phyloP scores from a whole-genome alignment of 148 eudicot species.

The Pharnaceum exiguum region DNA sequence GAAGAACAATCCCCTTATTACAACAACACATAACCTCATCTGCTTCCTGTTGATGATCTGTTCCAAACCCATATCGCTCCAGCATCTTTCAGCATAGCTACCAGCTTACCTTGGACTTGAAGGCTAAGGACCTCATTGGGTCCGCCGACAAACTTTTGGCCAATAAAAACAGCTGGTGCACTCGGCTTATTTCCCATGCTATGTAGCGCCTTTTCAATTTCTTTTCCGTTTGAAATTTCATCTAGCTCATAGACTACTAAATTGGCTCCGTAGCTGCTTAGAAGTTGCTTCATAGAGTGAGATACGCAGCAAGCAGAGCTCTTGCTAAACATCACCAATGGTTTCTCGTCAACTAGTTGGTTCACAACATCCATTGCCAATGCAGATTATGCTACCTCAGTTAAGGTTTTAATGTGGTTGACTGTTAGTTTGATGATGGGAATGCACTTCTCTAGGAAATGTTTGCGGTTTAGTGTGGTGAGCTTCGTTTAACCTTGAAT shows the following conservation, averaged over 20 bases:
- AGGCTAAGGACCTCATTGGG: slow-evolving; percentile 71
- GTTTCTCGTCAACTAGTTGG: slow-evolving; percentile 40
- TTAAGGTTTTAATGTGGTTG: background rate
- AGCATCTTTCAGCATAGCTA: slow-evolving; percentile 53
- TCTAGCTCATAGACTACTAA: slow-evolving; percentile 60
- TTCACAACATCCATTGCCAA: slow-evolving; percentile 37
- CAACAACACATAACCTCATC: background rate
- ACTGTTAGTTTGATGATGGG: background rate
- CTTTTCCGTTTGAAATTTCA: slow-evolving; percentile 49
- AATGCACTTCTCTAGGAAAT: background rate
- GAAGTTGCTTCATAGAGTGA: slow-evolving; percentile 55
- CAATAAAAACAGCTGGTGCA: slow-evolving; percentile 69
- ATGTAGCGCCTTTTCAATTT: slow-evolving; percentile 48
- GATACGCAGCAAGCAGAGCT: slow-evolving; percentile 54
- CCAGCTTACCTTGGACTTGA: slow-evolving; percentile 61
- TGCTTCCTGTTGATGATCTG: slow-evolving; percentile 10
- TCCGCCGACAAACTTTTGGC: slow-evolving; percentile 60
- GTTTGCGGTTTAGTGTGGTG: too few relatives aligned
- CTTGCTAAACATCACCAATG: slow-evolving; percentile 78
- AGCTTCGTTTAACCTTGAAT: too few relatives aligned
- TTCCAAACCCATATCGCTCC: slow-evolving; percentile 60
- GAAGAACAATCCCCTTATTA: background rate
- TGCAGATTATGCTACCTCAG: background rate
- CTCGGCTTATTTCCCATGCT: slow-evolving; percentile 39
- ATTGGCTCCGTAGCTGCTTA: slow-evolving; percentile 65